Base-by-base conservation (phyloP, 169 alveolate genomes). In the Toxoplasma gondii region DNA sequence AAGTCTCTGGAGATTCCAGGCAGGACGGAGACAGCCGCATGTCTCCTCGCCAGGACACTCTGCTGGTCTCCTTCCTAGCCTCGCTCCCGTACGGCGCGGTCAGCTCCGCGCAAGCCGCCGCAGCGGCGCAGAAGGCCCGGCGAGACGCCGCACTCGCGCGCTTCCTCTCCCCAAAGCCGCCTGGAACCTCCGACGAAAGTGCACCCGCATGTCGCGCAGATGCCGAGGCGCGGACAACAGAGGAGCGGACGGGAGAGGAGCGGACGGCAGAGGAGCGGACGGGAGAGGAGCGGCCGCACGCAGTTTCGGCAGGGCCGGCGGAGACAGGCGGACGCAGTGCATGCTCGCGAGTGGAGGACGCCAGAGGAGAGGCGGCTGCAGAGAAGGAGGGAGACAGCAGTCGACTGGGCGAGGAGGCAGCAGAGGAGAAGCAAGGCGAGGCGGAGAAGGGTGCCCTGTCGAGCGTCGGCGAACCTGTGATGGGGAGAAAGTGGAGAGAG, bases 121-220 rank as follows among this genome's bases (percentile, higher is more conserved):
- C 74, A 19, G 74, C 74, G 24, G 74, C 74, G 74, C 74, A 64
- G 74, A 64, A 64, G 74, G n/a, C 29, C 74, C 74, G 74, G 7
- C 74, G 74, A 16, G 74, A 64, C 74, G 74, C 74, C 74, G 74
- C 74, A 16, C 74, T 64, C 74, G 74, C 74, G 31, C 74, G 74
- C 31, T 64, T 64, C n/a, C 74, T 64, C 34, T 31, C 74, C n/a
- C 74, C n/a, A 4, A 49, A 49, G 58, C 22, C 58, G 12, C 58
- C 58, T 49, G 58, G 22, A 12, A 49, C 4, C 22, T 12, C 58
- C 4, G 58, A 49, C 22, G 12, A 49, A 49, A 64, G 29, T 1
- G 29, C 74, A 1, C 74, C 74, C 74, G 29, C 7, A 64, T 64
- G 22, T 64, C 27, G 67, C 67, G 67, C 67, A 12, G 67, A 9